phyloP scores from a whole-genome alignment of 495 filamentous ascomycete species.

The Pseudoneurospora amorphoporcata region DNA sequence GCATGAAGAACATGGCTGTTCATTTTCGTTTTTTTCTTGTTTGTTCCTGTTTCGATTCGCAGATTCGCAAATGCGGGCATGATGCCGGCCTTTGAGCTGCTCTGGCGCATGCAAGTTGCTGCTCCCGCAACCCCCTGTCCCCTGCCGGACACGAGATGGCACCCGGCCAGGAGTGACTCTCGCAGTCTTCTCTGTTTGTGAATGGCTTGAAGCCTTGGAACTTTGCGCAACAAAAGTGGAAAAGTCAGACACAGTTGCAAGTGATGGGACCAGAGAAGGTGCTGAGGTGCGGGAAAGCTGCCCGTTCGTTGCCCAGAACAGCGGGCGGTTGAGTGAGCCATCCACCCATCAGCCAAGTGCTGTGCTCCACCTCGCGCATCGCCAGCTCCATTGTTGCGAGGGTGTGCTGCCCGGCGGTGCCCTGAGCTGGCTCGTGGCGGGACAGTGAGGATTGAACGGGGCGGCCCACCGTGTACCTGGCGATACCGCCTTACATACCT shows the following conservation, averaged over 20 bases:
- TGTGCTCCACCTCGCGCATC: background rate
- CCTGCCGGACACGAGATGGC: conserved; percentile 23
- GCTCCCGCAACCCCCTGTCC: conserved; percentile 33
- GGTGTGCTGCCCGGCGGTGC: background rate
- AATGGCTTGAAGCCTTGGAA: conserved; percentile 3
- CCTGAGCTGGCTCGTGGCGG: background rate
- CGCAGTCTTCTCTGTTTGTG: conserved; percentile 3
- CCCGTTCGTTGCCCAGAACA: background rate
- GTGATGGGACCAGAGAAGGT: background rate
- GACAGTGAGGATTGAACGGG: background rate
- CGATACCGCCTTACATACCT: background rate
- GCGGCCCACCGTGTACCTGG: background rate
- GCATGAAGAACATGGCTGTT: background rate
- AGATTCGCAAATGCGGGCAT: background rate
- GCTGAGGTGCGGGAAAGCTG: background rate
- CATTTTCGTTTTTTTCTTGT: background rate
- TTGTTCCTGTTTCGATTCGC: background rate
- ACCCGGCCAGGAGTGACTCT: conserved; percentile 6
- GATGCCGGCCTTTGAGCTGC: background rate
- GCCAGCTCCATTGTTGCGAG: background rate
- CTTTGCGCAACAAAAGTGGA: background rate
- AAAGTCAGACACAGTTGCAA: background rate
- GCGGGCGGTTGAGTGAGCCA: background rate
- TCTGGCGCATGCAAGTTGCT: conserved; percentile 14
- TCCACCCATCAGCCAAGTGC: background rate